phyloP scores from a whole-genome alignment of 768 basidiomycete species.

The Baorangia bicolor region DNA sequence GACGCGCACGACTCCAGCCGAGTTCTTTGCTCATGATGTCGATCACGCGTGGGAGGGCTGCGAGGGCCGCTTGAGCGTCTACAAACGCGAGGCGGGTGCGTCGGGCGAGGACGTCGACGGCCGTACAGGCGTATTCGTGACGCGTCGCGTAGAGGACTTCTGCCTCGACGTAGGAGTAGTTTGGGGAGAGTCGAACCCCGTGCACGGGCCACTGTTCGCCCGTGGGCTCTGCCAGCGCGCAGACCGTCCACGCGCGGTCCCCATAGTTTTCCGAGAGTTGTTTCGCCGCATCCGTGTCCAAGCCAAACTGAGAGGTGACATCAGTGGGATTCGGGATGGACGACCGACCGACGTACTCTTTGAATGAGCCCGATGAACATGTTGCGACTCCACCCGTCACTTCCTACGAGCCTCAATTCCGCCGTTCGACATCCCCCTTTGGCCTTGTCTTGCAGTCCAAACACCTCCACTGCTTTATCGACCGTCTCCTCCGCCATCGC shows the following conservation, averaged over 20 bases:
- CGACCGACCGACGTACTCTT: constrained; percentile 47
- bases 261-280: constrained; percentile 95
- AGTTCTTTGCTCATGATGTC: constrained; percentile 90
- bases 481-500: constrained; percentile 96
- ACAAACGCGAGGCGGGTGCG: constrained; percentile 94
- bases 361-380: constrained; percentile 98
- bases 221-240: constrained; percentile 73
- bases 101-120: constrained; percentile 89
- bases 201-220: constrained; percentile 84
- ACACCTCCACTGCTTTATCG: constrained; percentile 79
- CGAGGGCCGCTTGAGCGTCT: constrained; percentile 81
- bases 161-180: constrained; percentile 90
- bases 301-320: constrained; percentile 60
- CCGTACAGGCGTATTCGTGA: constrained; percentile 91
- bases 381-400: constrained; percentile 90
- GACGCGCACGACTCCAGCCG: constrained; percentile 64
- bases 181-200: constrained; percentile 65
- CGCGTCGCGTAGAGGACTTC: constrained; percentile 88
- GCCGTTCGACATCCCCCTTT: constrained; percentile 75
- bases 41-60: constrained; percentile 82
- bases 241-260: constrained; percentile 95
- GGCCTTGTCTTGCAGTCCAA: constrained; percentile 56
- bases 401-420: constrained; percentile 80
- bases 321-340: neutral
- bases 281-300: constrained; percentile 89